Evolutionary conservation across 2,329 filamentous ascomycete genomes (phyloP).

Genomic region (Ophiostoma perfectum): DNA sequence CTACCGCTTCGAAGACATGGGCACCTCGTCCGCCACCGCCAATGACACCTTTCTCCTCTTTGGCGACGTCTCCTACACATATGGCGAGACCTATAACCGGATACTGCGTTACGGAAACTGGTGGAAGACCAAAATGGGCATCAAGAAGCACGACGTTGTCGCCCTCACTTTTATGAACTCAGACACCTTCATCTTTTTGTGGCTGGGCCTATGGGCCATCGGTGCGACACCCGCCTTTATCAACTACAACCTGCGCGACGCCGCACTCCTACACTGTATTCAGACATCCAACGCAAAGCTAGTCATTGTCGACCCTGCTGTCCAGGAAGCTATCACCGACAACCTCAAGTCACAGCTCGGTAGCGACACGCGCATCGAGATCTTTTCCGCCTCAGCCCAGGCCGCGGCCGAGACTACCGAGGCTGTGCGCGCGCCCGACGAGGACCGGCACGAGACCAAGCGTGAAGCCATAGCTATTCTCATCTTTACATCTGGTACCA

Average conservation of each 20-base stretch:
- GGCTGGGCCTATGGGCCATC: conserved; percentile 74
- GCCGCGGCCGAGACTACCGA: conserved; percentile 47
- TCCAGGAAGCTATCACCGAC: conserved; percentile 52
- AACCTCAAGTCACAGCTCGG: conserved; percentile 48
- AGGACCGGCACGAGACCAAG: conserved; percentile 46
- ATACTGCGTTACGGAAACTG: conserved; percentile 69
- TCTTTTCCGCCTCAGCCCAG: conserved; percentile 56
- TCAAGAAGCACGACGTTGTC: conserved; percentile 69
- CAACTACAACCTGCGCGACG: conserved; percentile 75
- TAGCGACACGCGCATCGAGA: conserved; percentile 50
- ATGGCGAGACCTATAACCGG: conserved; percentile 66
- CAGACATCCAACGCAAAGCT: conserved; percentile 60
- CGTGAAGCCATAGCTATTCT: conserved; percentile 60
- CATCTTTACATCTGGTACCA: conserved; percentile 83
- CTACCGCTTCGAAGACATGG: conserved; percentile 66
- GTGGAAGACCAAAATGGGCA: conserved; percentile 58
- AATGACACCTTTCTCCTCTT: conserved; percentile 60
- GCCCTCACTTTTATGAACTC: conserved; percentile 78
- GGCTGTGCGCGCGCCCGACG: conserved; percentile 54
- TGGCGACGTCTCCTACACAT: conserved; percentile 64
- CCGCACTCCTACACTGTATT: conserved; percentile 69
- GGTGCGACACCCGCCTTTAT: conserved; percentile 80
- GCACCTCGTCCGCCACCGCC: conserved; percentile 47
- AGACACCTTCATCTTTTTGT: conserved; percentile 68
- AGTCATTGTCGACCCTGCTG: conserved; percentile 61